Conservation (phyloP, 1,284 basidiomycete species). For the Ganoderma sp. region DNA sequence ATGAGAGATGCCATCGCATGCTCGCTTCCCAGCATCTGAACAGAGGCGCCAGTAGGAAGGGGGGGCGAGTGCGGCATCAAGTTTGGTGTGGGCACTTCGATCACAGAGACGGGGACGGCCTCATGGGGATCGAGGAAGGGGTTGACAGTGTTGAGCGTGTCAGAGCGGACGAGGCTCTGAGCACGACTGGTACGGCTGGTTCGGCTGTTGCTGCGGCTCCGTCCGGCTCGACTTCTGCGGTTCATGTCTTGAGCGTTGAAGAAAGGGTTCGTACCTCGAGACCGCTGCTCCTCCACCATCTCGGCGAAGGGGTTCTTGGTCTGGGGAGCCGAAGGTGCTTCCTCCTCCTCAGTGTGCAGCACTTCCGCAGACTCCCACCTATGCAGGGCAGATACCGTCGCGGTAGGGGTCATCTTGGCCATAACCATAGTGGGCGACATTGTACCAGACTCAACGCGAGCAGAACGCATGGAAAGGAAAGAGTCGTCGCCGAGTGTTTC, state of each 20-base stretch:
- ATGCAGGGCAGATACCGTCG: constrained; percentile 55
- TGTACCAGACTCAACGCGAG: constrained; percentile 54
- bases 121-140: constrained; percentile 45
- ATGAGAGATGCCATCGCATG: constrained; percentile 65
- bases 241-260: constrained; percentile 54
- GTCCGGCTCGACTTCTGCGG: constrained; percentile 30
- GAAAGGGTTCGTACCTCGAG: constrained; percentile 65
- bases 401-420: constrained; percentile 65
- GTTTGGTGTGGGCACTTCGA: constrained; percentile 22
- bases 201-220: constrained; percentile 38
- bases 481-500: constrained; percentile 55
- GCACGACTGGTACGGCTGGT: constrained; percentile 35
- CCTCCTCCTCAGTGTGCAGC: constrained; percentile 50
- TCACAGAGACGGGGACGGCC: constrained; percentile 30
- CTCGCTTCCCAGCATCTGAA: constrained; percentile 43
- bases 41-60: constrained; percentile 34
- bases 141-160: constrained; percentile 25
- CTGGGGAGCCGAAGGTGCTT: constrained; percentile 33
- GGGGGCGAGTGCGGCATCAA: constrained; percentile 33
- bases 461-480: constrained; percentile 53
- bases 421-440: constrained; percentile 48
- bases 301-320: constrained; percentile 52
- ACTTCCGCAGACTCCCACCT: constrained; percentile 77
- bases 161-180: constrained; percentile 25
- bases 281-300: constrained; percentile 43